Evolutionary conservation across 1,139 yeast genomes (phyloP), one percentile per base, ranked within the genome.

Genomic region (Pichia sp.): DNA sequence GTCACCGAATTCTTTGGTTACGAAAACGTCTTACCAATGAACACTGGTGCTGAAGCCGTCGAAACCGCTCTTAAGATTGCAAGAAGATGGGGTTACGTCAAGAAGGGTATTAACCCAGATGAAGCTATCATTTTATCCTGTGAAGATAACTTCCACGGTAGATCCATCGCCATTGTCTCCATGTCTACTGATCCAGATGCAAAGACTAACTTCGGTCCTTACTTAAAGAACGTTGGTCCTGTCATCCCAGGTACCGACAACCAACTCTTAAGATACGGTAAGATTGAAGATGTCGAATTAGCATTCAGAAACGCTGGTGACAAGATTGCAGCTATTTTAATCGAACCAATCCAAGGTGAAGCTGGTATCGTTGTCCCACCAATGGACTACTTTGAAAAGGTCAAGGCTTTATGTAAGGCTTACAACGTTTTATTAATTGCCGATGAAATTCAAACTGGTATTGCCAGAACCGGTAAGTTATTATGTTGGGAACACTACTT

Each of bases 41-140:
- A 91, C 73, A 91, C 98, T 10, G 99, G 99, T 65, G 97, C 97
- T 27, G 98, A 91, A 70, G 99, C 99, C 12, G 99, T 91, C 42
- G 99, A 91, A 71, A 89, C 97, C 39, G 96, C 87, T 34, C 75
- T 93, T 67, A 91, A 91, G 70, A 74, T 91, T 57, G 98, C 98
- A 45, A 83, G 99, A 77, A 83, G 93, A 73, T 91, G 98, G 98
- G 98, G 98, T 48, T 91, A 91, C 73, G 77, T 77, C 62, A 83
- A 83, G 68, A 91, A 91, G 74, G 87, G 87, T 4, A 91, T 91
- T 58, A 83, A 91, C 21, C 76, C 79, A 42, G 80, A 80, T 61
- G 88, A 91, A 67, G 97, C 97, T 47, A 83, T 91, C 60, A 83
- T 91, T 51, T 76, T 91, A 52, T 86, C 95, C 38, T 96, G 96